Evolutionary conservation across 2,329 filamentous ascomycete species (phyloP).

Genomic region (Colletotrichum spinosum): DNA sequence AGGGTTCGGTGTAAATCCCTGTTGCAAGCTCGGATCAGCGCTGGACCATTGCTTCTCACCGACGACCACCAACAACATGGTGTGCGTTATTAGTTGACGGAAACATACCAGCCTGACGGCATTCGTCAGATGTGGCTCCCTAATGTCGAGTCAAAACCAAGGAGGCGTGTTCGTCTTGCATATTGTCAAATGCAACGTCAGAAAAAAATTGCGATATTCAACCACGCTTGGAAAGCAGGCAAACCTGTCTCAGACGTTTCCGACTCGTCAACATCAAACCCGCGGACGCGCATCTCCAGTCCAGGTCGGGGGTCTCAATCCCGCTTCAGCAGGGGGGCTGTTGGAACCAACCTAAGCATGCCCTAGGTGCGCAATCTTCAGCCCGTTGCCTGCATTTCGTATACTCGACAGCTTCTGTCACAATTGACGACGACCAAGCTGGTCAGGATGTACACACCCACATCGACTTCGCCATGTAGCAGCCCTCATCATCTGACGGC

Average conservation of each 20-base stretch:
- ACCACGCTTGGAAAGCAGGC: not conserved
- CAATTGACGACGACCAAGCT: slow-evolving; percentile 27
- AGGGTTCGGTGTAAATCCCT: slow-evolving; percentile 30
- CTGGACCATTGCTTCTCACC: slow-evolving; percentile 21
- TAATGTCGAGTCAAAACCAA: not conserved
- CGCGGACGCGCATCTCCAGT: slow-evolving; percentile 7
- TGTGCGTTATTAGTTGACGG: slow-evolving; percentile 25
- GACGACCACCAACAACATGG: slow-evolving; percentile 19
- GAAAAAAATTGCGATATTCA: not conserved
- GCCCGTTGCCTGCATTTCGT: slow-evolving; percentile 27
- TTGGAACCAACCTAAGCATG: slow-evolving; percentile 13
- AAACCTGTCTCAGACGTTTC: not conserved
- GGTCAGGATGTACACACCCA: slow-evolving; percentile 32
- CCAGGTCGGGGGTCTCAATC: slow-evolving; percentile 2
- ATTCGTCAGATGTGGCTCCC: slow-evolving; percentile 25
- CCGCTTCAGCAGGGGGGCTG: slow-evolving; percentile 11
- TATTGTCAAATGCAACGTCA: slow-evolving; percentile 14
- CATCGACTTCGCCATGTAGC: slow-evolving; percentile 18
- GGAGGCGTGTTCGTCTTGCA: not conserved
- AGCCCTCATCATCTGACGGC: slow-evolving; percentile 33
- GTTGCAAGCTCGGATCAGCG: slow-evolving; percentile 17
- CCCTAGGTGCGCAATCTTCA: slow-evolving; percentile 32
- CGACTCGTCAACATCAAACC: not conserved
- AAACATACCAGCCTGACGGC: slow-evolving; percentile 21
- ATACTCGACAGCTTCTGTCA: slow-evolving; percentile 26